Evolutionary conservation across 1,284 basidiomycete genomes (phyloP), one percentile per base, ranked within the genome.

Genomic region (Ustilago lituana): DNA sequence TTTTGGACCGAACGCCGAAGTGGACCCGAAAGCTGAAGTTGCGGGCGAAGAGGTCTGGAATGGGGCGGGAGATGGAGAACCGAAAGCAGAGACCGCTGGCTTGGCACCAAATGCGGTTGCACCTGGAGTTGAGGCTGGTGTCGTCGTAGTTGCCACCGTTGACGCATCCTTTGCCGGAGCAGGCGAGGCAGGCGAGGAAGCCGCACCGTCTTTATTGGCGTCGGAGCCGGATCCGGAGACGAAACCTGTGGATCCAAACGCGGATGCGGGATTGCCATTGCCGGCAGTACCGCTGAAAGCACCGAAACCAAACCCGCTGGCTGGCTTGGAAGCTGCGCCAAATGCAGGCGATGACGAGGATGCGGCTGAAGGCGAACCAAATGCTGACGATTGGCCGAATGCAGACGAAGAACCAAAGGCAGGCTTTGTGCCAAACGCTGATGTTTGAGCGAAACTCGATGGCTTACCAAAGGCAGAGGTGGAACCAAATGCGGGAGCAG

Each of bases 1-100:
- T 24, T 52, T 20, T 20, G 60, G 64, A 17, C 84, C 84, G 48
- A 84, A 85, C 2, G 83, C 76, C 1, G 82, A 79, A 5, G 74
- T 45, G 17, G 79, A 55, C 11, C 83, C 83, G 47, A 84, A 76
- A 0, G 72, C 61, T 8, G 66, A 53, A n/a, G 67, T 32, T 19
- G 44, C 40, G 8, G 45, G 27, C 19, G 40, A 24, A 22, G 43
- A 43, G 11, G 44, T 48, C 36, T 31, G 26, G 8, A 35, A 15
- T 2, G 49, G 35, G 17, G 54, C 50, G 12, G 50, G 35, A 17
- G 62, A 54, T 14, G 56, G 23, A 8, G 56, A 58, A 12, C 46
- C 56, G 10, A 65, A 54, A 36, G 58, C 46, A 43, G 68, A 46
- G 27, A 17, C 57, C 39, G 46, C 63, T 29, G 48, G 41, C 69